Percentiles rank a stretch among this genome's conserved stretches.
phyloP scores from a whole-genome alignment of 148 eudicot genomes.

The Rhododendron molle region DNA sequence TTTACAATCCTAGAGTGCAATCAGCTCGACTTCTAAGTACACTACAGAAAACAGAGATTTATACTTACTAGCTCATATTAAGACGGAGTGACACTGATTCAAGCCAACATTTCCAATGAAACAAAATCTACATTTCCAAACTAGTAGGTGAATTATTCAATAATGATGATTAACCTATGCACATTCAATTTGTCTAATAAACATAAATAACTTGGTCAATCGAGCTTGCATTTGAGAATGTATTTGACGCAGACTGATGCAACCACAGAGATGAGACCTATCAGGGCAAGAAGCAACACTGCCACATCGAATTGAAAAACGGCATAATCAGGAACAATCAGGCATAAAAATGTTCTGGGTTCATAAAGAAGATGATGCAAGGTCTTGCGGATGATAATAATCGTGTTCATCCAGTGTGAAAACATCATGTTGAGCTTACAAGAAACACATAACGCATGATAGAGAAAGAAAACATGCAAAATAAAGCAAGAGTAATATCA shows the following conservation, averaged over 20 bases:
- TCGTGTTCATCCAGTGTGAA: not conserved
- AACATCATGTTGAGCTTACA: not conserved
- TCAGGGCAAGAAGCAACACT: conserved; percentile 24
- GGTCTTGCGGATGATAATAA: not conserved
- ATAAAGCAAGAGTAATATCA: not conserved
- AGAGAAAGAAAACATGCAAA: not conserved
- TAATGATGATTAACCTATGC: not conserved
- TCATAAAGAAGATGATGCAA: not conserved
- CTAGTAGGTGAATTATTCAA: not conserved
- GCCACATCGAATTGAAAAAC: not conserved
- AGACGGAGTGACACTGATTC: not conserved
- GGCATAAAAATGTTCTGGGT: not conserved
- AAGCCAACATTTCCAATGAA: not conserved
- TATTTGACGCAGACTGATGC: conserved; percentile 12
- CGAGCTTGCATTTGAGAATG: conserved; percentile 30
- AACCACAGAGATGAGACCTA: conserved; percentile 18
- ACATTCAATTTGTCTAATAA: not conserved
- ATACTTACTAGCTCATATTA: not conserved
- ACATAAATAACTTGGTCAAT: conserved; percentile 14
- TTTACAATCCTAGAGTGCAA: no score
- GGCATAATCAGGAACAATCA: not conserved
- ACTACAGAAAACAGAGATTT: no score
- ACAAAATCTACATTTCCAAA: not conserved
- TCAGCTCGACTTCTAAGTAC: no score
- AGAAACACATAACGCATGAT: not conserved